A percentile compares a stretch with the other conserved stretches of the same genome.
Conservation (phyloP, 176 grass and related monocot species). For the Metroxylon sagu region DNA sequence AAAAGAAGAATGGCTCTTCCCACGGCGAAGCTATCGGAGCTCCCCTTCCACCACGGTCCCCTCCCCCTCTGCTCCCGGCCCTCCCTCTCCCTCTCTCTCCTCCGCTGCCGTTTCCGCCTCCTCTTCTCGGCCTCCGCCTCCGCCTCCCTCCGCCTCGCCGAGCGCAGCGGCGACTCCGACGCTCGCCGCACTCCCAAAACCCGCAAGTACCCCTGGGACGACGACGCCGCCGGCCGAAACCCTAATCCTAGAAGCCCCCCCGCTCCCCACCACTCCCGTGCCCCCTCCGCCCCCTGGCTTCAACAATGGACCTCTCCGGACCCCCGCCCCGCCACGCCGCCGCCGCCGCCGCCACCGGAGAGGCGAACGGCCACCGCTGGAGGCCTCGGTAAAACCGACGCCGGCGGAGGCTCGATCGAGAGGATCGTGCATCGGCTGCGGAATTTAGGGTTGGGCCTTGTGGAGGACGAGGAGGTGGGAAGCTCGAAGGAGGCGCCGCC, state of each 20-base stretch:
- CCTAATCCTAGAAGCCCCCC: not conserved
- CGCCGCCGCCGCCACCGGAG: slow-evolving; percentile 7
- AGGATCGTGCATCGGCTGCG: slow-evolving; percentile 89
- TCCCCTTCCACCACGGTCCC: slow-evolving; percentile 56
- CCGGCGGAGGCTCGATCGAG: slow-evolving; percentile 53
- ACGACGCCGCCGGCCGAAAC: not conserved
- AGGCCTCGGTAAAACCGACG: not conserved
- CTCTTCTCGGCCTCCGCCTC: slow-evolving; percentile 14
- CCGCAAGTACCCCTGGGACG: not conserved
- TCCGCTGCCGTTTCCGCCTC: slow-evolving; percentile 15
- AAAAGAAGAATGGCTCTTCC: slow-evolving; percentile 12
- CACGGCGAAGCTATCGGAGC: slow-evolving; percentile 32
- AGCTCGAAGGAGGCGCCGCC: slow-evolving; percentile 4
- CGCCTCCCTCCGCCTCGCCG: slow-evolving; percentile 22
- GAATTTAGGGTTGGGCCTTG: slow-evolving; percentile 56
- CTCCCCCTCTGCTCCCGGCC: slow-evolving; percentile 38
- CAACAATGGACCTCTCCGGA: slow-evolving; percentile 52
- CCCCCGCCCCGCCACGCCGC: slow-evolving; percentile 16
- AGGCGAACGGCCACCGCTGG: not conserved
- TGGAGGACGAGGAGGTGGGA: slow-evolving; percentile 43
- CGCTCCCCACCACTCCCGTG: slow-evolving; percentile 2
- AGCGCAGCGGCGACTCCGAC: not conserved
- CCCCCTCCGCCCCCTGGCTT: slow-evolving; percentile 45
- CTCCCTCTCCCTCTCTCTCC: slow-evolving; percentile 24
- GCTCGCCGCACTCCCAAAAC: not conserved